Evolutionary conservation across 345 rosid genomes (phyloP), one percentile per base, ranked within the genome.

Genomic region (Gossypium ekmanianum): DNA sequence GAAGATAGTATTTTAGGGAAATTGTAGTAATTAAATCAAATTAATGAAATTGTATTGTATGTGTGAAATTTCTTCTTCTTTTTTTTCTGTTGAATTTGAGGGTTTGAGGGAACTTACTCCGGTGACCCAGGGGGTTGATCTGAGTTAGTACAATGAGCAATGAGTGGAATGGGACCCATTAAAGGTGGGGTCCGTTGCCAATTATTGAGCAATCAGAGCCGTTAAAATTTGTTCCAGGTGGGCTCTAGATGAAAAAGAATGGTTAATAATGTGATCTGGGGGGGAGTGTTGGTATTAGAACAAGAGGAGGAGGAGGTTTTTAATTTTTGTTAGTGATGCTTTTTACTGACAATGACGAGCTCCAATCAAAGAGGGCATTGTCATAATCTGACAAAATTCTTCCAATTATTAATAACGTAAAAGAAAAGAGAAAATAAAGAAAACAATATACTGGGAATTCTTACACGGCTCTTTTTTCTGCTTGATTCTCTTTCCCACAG

Each of bases 141-240:
- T 59, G 76, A 22, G 68, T 45, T 59, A 16, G 76, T 43, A 61
- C 57, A 44, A 50, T 45, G 56, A 58, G 12, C 27, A 43, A 54
- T 4, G 48, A 22, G 78, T 57, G 65, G 54, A 66, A 13, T 51
- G 29, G 39, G 59, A 55, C 8, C 75, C 51, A 44, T 20, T 56
- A 26, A 50, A 22, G 6, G 77, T 54, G 66, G 81, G 79, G 20
- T 45, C 81, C 43, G 8, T 14, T 26, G 4, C 20, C 18, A 76
- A 79, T 72, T 10, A 81, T 81, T 34, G 79, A 67, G 68, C 71
- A 66, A 83, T 83, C 83, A 48, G 78, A 45, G 75, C 82, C 82
- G 78, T 83, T 72, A 54, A 76, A 80, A 67, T 79, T 47, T 64
- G 34, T 27, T 41, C 44, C 26, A 16, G 45, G 20, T 27, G 22